A percentile compares a stretch with the other conserved stretches of the same genome.
Conservation (phyloP, 164 flowering plant species). For the Aristolochia fimbriata region DNA sequence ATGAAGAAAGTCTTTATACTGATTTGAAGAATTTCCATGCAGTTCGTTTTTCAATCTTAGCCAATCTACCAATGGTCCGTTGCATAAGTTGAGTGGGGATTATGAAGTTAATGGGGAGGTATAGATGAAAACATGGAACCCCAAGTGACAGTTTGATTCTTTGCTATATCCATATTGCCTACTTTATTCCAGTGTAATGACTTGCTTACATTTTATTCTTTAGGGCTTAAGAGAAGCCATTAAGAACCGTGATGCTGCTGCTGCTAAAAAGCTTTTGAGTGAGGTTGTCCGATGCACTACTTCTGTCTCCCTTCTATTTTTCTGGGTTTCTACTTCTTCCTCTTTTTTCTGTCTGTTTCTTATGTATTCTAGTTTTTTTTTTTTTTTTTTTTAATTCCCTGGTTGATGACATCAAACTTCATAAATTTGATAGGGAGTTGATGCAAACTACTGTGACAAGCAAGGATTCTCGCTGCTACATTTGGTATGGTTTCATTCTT, state of each 20-base stretch:
- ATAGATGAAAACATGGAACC: constrained; percentile 4
- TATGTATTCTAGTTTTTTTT: too few species aligned
- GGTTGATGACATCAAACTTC: not conserved
- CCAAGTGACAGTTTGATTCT: not conserved
- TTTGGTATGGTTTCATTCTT: constrained; percentile 44
- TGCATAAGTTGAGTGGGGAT: constrained; percentile 28
- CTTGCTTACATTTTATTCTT: constrained; percentile 1
- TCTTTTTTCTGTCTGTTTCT: too few species aligned
- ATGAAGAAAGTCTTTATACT: not conserved
- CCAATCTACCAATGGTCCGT: constrained; percentile 24
- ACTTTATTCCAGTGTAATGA: not conserved
- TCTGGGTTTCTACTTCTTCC: too few species aligned
- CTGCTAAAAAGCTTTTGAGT: constrained; percentile 62
- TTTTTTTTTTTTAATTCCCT: too few species aligned
- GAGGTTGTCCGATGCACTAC: constrained; percentile 34
- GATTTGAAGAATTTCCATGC: constrained; percentile 2
- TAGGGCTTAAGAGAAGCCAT: constrained; percentile 97
- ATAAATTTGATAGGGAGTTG: constrained; percentile 62
- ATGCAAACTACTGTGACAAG: constrained; percentile 88
- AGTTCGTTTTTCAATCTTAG: constrained; percentile 43
- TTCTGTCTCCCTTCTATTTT: too few species aligned
- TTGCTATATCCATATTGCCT: not conserved
- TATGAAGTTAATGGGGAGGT: constrained; percentile 96
- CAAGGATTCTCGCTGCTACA: constrained; percentile 86
- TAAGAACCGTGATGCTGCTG: constrained; percentile 60